Evolutionary conservation across 805 yeast genomes (phyloP).

Genomic region (Metschnikowia anglica): DNA sequence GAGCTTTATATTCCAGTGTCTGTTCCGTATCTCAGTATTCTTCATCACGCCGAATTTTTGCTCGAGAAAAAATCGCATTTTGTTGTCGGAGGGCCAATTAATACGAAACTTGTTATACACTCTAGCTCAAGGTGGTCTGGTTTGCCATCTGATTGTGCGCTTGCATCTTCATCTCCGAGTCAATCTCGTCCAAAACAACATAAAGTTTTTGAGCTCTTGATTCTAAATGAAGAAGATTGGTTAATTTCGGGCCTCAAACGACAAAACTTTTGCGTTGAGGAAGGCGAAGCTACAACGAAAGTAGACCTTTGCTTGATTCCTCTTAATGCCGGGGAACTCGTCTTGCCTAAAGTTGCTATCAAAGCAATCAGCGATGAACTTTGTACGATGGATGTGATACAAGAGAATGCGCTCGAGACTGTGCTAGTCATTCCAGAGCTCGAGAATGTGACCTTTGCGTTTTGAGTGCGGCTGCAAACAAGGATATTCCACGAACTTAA

Average conservation of each 20-base stretch:
- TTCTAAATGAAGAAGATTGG: constrained; percentile 71
- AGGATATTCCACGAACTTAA: background rate
- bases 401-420: constrained; percentile 66
- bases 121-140: constrained; percentile 48
- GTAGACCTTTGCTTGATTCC: constrained; percentile 62
- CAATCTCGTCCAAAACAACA: background rate
- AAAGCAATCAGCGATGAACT: constrained; percentile 29
- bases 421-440: constrained; percentile 69
- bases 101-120: constrained; percentile 40
- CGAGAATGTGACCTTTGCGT: constrained; percentile 59
- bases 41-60: constrained; percentile 55
- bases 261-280: constrained; percentile 46
- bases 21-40: constrained; percentile 57
- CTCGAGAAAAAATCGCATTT: constrained; percentile 42
- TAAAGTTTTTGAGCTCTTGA: constrained; percentile 44
- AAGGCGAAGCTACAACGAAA: constrained; percentile 13
- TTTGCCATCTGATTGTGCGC: background rate
- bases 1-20: constrained; percentile 54
- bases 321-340: constrained; percentile 67
- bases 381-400: constrained; percentile 56
- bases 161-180: constrained; percentile 18
- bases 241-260: constrained; percentile 68
- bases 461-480: constrained; percentile 28
- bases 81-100: constrained; percentile 65
- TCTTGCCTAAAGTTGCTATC: constrained; percentile 59